Evolutionary conservation across 2,329 filamentous ascomycete species (phyloP).

Genomic region (Venturia nashicola): DNA sequence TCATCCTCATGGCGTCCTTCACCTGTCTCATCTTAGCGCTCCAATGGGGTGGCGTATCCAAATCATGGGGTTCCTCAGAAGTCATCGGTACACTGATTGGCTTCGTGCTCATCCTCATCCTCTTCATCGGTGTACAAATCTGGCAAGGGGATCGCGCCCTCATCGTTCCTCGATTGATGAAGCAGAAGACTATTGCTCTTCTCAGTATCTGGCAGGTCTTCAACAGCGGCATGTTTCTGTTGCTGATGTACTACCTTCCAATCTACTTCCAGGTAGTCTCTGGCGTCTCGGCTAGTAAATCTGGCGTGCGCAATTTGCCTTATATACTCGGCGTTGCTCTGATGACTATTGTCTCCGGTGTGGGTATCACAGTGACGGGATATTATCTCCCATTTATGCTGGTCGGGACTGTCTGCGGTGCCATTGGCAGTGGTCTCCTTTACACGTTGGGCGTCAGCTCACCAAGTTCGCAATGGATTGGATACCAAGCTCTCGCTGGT

Average conservation of each 20-base stretch:
- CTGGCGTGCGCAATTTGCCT: constrained; percentile 31
- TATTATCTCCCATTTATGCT: constrained; percentile 23
- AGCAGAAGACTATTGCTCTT: constrained; percentile 24
- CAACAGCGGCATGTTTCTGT: constrained; percentile 22
- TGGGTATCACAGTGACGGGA: constrained; percentile 19
- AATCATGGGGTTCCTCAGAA: constrained; percentile 19
- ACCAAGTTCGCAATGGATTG: constrained; percentile 30
- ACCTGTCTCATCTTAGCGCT: constrained; percentile 33
- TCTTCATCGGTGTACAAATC: constrained; percentile 25
- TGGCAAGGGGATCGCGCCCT: constrained; percentile 29
- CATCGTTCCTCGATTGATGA: constrained; percentile 26
- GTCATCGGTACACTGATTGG: constrained; percentile 36
- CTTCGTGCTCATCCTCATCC: constrained; percentile 13
- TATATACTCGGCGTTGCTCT: constrained; percentile 23
- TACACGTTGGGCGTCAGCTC: constrained; percentile 28
- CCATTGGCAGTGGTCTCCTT: constrained; percentile 29
- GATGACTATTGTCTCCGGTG: constrained; percentile 16
- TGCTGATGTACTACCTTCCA: constrained; percentile 31
- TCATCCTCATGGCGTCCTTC: constrained; percentile 27
- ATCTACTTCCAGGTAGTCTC: constrained; percentile 37
- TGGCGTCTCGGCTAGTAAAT: constrained; percentile 21
- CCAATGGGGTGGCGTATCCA: constrained; percentile 28
- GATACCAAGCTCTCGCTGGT: constrained; percentile 31
- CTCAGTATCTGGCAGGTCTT: constrained; percentile 26
- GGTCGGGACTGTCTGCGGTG: constrained; percentile 18